These are phyloP conservation scores for Ephemerocybe angulata DNA, from an alignment of 768 basidiomycete species.

Conservation along the genomic window DNA sequence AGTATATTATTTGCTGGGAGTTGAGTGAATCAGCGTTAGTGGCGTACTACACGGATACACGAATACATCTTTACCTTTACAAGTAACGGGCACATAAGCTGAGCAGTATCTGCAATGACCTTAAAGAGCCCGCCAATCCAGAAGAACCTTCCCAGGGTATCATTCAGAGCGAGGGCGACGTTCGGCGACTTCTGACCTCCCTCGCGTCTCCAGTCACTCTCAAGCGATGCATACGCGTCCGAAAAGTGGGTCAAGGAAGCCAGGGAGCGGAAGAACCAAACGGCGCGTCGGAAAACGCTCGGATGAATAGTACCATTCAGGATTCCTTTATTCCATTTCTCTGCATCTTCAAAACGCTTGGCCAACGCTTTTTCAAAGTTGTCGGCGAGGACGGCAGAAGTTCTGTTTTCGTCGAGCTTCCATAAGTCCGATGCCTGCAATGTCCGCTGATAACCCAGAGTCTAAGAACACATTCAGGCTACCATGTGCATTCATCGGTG, in stretches of 20 bases:
- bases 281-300: slow-evolving; percentile 29
- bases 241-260: slow-evolving; percentile 20
- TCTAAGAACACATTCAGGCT: slow-evolving; percentile 24
- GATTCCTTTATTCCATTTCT: slow-evolving; percentile 54
- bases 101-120: slow-evolving; percentile 58
- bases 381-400: slow-evolving; percentile 46
- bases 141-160: slow-evolving; percentile 53
- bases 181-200: slow-evolving; percentile 48
- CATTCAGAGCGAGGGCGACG: slow-evolving; percentile 58
- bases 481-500: not conserved
- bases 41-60: too few relatives aligned
- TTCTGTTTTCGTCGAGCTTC: slow-evolving; percentile 53
- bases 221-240: slow-evolving; percentile 26
- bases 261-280: slow-evolving; percentile 40
- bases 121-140: slow-evolving; percentile 64
- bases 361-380: slow-evolving; percentile 56
- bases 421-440: slow-evolving; percentile 74
- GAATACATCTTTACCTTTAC: slow-evolving; percentile 44
- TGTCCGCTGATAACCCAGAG: slow-evolving; percentile 66
- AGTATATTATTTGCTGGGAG: slow-evolving; percentile 55
- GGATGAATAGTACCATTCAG: slow-evolving; percentile 43
- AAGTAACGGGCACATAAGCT: slow-evolving; percentile 60
- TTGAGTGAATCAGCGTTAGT: not conserved
- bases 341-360: slow-evolving; percentile 42
- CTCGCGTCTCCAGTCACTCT: slow-evolving; percentile 42